Evolutionary conservation across 2,329 filamentous ascomycete species (phyloP), one percentile per base, ranked within the genome.

Genomic region (Fusarium sp.): DNA sequence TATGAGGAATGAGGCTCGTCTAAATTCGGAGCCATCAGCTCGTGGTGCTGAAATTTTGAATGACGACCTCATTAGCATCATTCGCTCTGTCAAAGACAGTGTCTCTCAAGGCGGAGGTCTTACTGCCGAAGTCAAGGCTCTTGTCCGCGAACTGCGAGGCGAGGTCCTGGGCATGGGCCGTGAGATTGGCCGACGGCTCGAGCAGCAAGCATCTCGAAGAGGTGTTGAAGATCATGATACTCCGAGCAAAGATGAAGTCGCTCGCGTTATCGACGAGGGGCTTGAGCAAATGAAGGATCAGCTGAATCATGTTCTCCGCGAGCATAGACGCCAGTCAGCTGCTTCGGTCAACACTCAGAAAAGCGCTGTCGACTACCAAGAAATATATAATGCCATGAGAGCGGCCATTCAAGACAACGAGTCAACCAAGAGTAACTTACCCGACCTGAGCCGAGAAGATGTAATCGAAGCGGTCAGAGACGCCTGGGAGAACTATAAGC

Each of bases 81-180:
- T 98, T 66, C 91, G 92, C 72, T 92, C 92, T 66, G 93, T 98
- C 81, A 98, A 97, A 81, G 95, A 97, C 80, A 98, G 95, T 76
- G 93, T 98, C 64, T 88, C 94, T 1, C 94, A 97, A 81, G 91
- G 94, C 45, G 96, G 96, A 66, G 94, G 95, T 10, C 88, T 98
- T 58, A 98, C 95, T 4, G 94, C 94, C 62, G 94, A 97, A 81
- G 94, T 98, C 73, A 98, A 98, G 83, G 92, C 94, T 8, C 87
- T 98, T 14, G 93, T 98, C 14, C 92, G 95, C 30, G 95, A 98
- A 78, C 87, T 98, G 41, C 92, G 96, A 28, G 95, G 95, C 6
- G 96, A 98, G 80, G 95, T 98, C 14, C 87, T 98, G 9, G 95
- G 95, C 7, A 98, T 98, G 95, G 96, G 96, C 8, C 89, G 96